phyloP scores from a whole-genome alignment of 1,284 basidiomycete species.

The Tausonia pullulans region DNA sequence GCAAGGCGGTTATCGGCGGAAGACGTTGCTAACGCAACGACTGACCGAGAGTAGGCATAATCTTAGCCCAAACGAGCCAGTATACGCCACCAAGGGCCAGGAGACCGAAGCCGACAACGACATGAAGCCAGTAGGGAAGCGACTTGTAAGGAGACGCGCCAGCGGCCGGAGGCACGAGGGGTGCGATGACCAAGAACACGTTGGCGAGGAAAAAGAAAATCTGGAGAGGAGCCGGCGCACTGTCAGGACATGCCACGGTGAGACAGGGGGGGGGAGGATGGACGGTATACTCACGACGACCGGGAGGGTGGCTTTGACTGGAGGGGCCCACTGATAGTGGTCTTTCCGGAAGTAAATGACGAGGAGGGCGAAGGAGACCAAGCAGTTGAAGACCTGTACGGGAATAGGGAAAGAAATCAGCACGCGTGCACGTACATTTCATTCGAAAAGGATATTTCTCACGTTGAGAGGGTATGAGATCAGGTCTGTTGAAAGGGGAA shows the following conservation, averaged over 20 bases:
- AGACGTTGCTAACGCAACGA: constrained; percentile 1
- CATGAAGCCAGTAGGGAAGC: constrained; percentile 14
- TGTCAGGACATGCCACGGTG: too few relatives aligned
- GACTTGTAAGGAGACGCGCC: constrained; percentile 11
- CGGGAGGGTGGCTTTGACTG: constrained; percentile 24
- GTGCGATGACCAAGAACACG: constrained; percentile 25
- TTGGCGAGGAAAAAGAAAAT: constrained; percentile 26
- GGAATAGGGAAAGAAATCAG: too few relatives aligned
- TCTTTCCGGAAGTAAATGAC: constrained; percentile 22
- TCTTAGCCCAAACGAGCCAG: constrained; percentile 20
- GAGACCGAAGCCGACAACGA: constrained; percentile 23
- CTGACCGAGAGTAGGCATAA: constrained; percentile 21
- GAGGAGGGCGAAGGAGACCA: constrained; percentile 24
- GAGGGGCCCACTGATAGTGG: constrained; percentile 22
- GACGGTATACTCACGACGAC: constrained; percentile 18
- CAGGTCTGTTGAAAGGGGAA: constrained; percentile 30
- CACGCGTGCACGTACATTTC: too few relatives aligned
- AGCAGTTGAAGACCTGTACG: constrained; percentile 22
- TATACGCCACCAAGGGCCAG: constrained; percentile 22
- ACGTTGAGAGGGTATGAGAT: constrained; percentile 30
- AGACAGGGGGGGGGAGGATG: background rate
- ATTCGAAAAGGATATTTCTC: too few relatives aligned
- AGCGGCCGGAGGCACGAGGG: constrained; percentile 23
- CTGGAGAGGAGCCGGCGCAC: background rate
- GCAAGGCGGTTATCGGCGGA: background rate